phyloP scores from a whole-genome alignment of 2,329 filamentous ascomycete genomes.

The Curvularia sp. region DNA sequence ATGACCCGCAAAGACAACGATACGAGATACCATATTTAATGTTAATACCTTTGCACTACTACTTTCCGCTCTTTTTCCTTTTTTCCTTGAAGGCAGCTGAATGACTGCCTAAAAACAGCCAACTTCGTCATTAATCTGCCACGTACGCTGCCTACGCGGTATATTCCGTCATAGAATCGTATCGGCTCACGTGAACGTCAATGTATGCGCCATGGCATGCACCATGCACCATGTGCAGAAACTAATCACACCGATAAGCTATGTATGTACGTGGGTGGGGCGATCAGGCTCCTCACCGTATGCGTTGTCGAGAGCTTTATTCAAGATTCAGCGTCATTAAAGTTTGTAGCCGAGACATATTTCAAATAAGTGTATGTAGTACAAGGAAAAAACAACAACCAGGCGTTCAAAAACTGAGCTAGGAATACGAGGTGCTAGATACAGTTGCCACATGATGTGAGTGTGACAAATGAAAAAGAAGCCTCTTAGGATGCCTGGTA shows the following conservation, averaged over 20 bases:
- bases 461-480: background rate
- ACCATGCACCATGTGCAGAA: slow-evolving; percentile 3
- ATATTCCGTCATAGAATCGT: background rate
- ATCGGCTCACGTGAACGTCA: slow-evolving; percentile 12
- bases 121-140: background rate
- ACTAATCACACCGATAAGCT: slow-evolving; percentile 4
- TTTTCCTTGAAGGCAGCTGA: too few species aligned
- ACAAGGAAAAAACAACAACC: background rate
- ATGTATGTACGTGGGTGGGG: background rate
- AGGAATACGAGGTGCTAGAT: background rate
- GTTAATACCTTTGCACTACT: background rate
- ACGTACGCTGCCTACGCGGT: background rate
- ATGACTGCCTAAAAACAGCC: background rate
- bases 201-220: slow-evolving; percentile 9
- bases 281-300: background rate
- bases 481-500: background rate
- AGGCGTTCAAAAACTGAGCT: background rate
- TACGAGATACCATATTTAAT: slow-evolving; percentile 3
- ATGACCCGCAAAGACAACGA: background rate
- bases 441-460: background rate
- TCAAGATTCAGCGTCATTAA: background rate
- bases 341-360: background rate
- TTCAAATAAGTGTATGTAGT: background rate
- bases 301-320: background rate
- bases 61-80: background rate